Evolutionary conservation across 352 stramenopile species (phyloP), one percentile per base, ranked within the genome.

Genomic region (Pythium dissotocum): DNA sequence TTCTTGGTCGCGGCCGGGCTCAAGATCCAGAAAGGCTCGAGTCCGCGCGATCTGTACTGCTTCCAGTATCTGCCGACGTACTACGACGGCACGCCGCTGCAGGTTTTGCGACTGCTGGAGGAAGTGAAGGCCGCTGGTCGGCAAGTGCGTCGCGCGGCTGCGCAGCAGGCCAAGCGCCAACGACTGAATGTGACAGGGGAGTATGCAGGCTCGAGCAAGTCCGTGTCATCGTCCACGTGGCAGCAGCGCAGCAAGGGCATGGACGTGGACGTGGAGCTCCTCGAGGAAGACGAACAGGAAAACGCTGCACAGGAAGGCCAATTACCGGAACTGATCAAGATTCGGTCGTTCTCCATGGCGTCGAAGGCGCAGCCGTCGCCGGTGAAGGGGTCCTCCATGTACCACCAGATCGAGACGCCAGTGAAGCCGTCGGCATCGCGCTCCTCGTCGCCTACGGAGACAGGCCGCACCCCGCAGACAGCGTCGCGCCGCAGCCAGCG

Each of bases 1-100:
- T 56, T 69, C 44, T 49, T 80, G 60, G 26, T 72, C 21, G 52
- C 55, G 10, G 65, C 67, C 33, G 78, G 76, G 10, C 67, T 80
- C 26, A 56, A 63, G 56, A 58, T 83, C 24, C 30, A 63, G 32
- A 63, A 71, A 28, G 69, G 63, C 14, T 67, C 33, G 7, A 66
- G 66, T 52, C 58, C 71, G 36, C 63, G 54, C 21, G 66, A 80
- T 18, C 12, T 82, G 4, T 86, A 82, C 38, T 86, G 76, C 61
- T 82, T 83, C 49, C 54, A 64, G 55, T 61, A 75, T 10, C 36
- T 78, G 6, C 32, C 64, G n/a, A 33, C 48, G 1, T 70, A 61
- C 18, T 72, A 65, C 36, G 69, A 77, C 35, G 78, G 73, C 26
- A 55, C 73, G 56, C 46, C 61, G 12, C 60, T 81, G 33, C 61